Evolutionary conservation across 768 basidiomycete species (phyloP).

Genomic region (Melanogaster broomeanus): DNA sequence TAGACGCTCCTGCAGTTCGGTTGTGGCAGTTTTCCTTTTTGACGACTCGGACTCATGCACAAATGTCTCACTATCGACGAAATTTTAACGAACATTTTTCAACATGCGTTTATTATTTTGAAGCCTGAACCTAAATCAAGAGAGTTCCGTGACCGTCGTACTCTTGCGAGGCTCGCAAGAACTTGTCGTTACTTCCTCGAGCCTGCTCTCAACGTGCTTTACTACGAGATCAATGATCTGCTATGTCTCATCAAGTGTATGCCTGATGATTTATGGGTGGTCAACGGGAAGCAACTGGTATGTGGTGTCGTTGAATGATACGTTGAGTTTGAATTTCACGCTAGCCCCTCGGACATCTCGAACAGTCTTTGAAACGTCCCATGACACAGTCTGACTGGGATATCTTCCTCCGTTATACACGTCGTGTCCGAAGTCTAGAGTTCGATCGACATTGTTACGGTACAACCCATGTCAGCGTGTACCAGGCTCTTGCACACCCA

Average conservation of each 20-base stretch:
- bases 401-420: slow-evolving; percentile 28
- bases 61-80: slow-evolving; percentile 35
- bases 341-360: background rate
- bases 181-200: slow-evolving; percentile 32
- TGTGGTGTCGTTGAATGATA: background rate
- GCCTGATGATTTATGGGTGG: slow-evolving; percentile 34
- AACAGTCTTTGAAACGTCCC: slow-evolving; percentile 23
- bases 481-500: slow-evolving; percentile 13
- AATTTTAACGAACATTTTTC: slow-evolving; percentile 34
- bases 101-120: slow-evolving; percentile 27
- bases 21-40: slow-evolving; percentile 13
- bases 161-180: slow-evolving; percentile 35
- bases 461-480: slow-evolving; percentile 24
- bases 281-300: slow-evolving; percentile 31
- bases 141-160: slow-evolving; percentile 29
- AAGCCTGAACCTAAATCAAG: slow-evolving; percentile 30
- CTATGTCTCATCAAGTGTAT: slow-evolving; percentile 33
- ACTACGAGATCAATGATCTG: slow-evolving; percentile 32
- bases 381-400: slow-evolving; percentile 28
- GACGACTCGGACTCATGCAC: slow-evolving; percentile 32
- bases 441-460: slow-evolving; percentile 28
- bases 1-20: slow-evolving; percentile 6
- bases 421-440: slow-evolving; percentile 31
- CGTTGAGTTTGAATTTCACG: background rate
- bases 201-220: slow-evolving; percentile 33